Conservation (phyloP, 176 grass and related monocot species). For the Rhynchospora pubera region DNA sequence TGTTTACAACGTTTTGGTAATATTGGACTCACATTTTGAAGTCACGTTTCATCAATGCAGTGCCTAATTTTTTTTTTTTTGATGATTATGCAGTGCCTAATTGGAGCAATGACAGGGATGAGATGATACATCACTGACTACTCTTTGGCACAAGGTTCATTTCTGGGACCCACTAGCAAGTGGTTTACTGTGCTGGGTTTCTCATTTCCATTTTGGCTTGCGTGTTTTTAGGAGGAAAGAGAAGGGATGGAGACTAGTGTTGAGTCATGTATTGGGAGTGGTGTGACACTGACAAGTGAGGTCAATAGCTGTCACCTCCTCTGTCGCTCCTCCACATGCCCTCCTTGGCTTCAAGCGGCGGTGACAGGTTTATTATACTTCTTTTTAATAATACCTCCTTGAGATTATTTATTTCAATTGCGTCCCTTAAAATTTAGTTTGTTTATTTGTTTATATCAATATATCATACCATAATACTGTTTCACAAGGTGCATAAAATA, state of each 20-base stretch:
- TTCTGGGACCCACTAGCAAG: not conserved
- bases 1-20: not conserved
- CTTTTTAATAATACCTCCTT: not conserved
- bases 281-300: constrained; percentile 15
- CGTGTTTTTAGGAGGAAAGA: not conserved
- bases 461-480: not conserved
- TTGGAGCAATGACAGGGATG: not conserved
- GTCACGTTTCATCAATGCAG: constrained; percentile 7
- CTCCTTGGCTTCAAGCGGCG: constrained; percentile 34
- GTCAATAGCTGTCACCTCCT: constrained; percentile 20
- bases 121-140: not conserved
- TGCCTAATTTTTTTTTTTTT: too few species aligned
- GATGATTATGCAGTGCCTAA: not conserved
- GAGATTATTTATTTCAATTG: not conserved
- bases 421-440: not conserved
- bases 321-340: constrained; percentile 26
- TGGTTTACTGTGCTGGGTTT: too few species aligned
- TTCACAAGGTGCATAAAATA: not conserved
- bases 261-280: not conserved
- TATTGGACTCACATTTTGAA: not conserved
- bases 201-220: not conserved
- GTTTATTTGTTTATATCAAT: too few species aligned
- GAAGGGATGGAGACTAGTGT: constrained; percentile 2
- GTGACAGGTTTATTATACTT: constrained; percentile 21
- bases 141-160: not conserved